Evolutionary conservation across 2,329 filamentous ascomycete genomes (phyloP), one percentile per base, ranked within the genome.

Genomic region (Simplicillium sp.): DNA sequence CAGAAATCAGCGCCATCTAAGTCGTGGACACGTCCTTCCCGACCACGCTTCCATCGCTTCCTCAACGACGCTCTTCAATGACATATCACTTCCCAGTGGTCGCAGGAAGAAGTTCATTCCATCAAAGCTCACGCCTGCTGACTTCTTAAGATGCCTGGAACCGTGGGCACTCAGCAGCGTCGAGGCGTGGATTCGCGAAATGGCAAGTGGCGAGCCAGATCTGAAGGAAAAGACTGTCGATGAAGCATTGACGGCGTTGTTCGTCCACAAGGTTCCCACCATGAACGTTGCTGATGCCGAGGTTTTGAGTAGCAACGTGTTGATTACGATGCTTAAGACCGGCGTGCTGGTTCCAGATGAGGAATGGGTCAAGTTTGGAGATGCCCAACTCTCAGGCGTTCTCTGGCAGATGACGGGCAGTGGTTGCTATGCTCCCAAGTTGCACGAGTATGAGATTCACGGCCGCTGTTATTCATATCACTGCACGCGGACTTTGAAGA

Each of bases 241-340:
- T 44, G 89, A 97, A 50, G 89, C 87, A 3, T 71, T 98, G 34
- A 81, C 95, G 34, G 84, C 82, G 25, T 69, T 98, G 7, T 97
- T 98, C 59, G 94, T 87, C 2, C 77, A 86, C 62, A 97, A 96
- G 61, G 88, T 98, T 1, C 89, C 92, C 1, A 98, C 88, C 1
- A 96, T 98, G 87, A 97, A 98, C 52, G 90, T 92, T 34, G 89
- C 90, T 6, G 94, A 98, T 67, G 92, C 92, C 1, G 92, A 98
- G 58, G 83, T 82, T 1, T 70, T 98, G 39, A 87, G 86, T 46
- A 75, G 77, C 44, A 79, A 78, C 33, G 85, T 95, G 1, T 80
- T 94, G 2, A 70, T 79, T 41, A 77, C 82, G 36, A 92, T 98
- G 86, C 76, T 90, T 48, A 73, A 77, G 17, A 79, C 82, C 8